Evolutionary conservation across 305 asterid genomes (phyloP).

Genomic region (Fraxinus ornus): DNA sequence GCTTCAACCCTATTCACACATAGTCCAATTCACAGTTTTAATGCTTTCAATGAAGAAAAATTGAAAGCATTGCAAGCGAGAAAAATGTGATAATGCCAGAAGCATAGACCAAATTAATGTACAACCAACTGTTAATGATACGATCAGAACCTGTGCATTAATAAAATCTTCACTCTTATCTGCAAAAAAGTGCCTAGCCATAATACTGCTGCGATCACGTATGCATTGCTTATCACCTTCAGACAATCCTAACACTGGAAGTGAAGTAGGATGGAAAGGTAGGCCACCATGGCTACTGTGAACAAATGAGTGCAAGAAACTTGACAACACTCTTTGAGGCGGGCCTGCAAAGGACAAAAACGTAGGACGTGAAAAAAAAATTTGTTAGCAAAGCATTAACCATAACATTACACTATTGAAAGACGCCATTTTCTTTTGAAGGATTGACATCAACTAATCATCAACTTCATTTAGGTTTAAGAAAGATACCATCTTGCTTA

Average conservation of each 20-base stretch:
- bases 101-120: neutral
- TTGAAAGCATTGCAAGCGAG: neutral
- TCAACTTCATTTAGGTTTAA: conserved; percentile 3
- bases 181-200: conserved; percentile 99
- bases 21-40: neutral
- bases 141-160: conserved; percentile 70
- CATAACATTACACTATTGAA: neutral
- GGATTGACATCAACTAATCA: conserved; percentile 1
- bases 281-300: conserved; percentile 71
- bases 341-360: conserved; percentile 60
- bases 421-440: neutral
- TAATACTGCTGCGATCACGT: conserved; percentile 97
- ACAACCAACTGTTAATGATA: conserved; percentile 23
- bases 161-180: conserved; percentile 91
- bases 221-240: conserved; percentile 94
- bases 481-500: conserved; percentile 9
- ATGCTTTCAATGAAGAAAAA: neutral
- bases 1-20: neutral
- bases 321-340: conserved; percentile 92
- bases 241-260: conserved; percentile 91
- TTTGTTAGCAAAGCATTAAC: conserved; percentile 23
- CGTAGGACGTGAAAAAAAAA: conserved; percentile 8
- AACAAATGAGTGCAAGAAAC: conserved; percentile 92
- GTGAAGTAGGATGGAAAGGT: conserved; percentile 81
- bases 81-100: neutral